These are phyloP conservation scores for Starmerella riodocensis DNA, from an alignment of 805 yeast genomes.

Conservation along the genomic window DNA sequence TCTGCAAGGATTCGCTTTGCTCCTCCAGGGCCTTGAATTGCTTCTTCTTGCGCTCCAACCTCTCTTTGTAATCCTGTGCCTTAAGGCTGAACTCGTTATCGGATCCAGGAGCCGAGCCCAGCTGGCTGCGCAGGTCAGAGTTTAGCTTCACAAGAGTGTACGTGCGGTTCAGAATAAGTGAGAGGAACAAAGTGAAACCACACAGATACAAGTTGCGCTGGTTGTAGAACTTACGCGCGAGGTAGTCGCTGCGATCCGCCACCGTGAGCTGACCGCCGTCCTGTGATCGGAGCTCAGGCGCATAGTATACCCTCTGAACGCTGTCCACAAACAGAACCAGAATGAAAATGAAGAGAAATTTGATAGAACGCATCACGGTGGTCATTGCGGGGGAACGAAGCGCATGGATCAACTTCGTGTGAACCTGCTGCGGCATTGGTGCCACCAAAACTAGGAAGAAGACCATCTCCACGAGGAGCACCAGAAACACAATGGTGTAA, in stretches of 20 bases:
- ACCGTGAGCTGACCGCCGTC: constrained; percentile 26
- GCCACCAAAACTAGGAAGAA: constrained; percentile 67
- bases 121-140: constrained; percentile 19
- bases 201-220: constrained; percentile 94
- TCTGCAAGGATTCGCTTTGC: constrained; percentile 53
- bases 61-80: constrained; percentile 36
- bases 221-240: constrained; percentile 84
- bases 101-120: constrained; percentile 25
- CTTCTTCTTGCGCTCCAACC: constrained; percentile 46
- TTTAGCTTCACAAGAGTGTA: constrained; percentile 67
- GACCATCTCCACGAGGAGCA: constrained; percentile 64
- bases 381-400: constrained; percentile 52
- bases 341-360: constrained; percentile 73
- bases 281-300: constrained; percentile 37
- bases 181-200: constrained; percentile 85
- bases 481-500: constrained; percentile 46
- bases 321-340: constrained; percentile 76
- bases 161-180: constrained; percentile 74
- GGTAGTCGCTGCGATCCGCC: constrained; percentile 64
- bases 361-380: constrained; percentile 61
- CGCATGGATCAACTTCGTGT: constrained; percentile 52
- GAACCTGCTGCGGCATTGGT: constrained; percentile 66
- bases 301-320: constrained; percentile 65
- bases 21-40: constrained; percentile 56
- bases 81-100: constrained; percentile 41